A percentile compares a stretch with the other conserved stretches of the same genome.
Evolutionary conservation across 768 basidiomycete genomes (phyloP).

Genomic region (Pulveroboletus sp.): DNA sequence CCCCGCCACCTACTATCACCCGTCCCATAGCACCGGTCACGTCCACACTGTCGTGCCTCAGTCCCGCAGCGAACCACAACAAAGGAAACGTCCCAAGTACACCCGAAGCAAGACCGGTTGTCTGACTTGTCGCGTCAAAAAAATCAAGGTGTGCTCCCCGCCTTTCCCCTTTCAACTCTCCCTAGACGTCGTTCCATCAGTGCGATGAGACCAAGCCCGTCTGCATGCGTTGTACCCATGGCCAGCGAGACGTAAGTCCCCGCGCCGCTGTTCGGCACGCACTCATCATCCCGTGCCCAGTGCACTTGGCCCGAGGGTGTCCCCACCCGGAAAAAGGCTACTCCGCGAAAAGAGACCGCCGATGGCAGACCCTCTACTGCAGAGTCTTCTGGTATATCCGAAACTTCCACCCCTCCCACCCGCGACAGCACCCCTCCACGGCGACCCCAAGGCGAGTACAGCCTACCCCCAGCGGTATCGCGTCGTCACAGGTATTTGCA

Average conservation of each 20-base stretch:
- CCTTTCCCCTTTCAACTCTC: background rate
- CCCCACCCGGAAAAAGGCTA: slow-evolving; percentile 66
- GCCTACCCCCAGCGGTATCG: slow-evolving; percentile 35
- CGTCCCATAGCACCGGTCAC: slow-evolving; percentile 31
- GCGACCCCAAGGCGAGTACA: slow-evolving; percentile 41
- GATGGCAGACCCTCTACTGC: slow-evolving; percentile 72
- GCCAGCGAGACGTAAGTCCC: slow-evolving; percentile 70
- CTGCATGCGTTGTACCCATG: slow-evolving; percentile 84
- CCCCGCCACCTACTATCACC: slow-evolving; percentile 39
- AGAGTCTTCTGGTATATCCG: slow-evolving; percentile 71
- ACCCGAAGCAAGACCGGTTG: slow-evolving; percentile 94
- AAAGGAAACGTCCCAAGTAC: slow-evolving; percentile 86
- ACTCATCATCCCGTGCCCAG: slow-evolving; percentile 34
- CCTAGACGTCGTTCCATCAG: slow-evolving; percentile 34
- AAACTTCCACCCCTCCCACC: slow-evolving; percentile 69
- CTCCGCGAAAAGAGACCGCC: slow-evolving; percentile 53
- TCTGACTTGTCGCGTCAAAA: slow-evolving; percentile 89
- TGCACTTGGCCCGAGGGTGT: slow-evolving; percentile 84
- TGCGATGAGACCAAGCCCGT: slow-evolving; percentile 90
- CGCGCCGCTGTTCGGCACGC: slow-evolving; percentile 3
- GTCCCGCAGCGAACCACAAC: slow-evolving; percentile 48
- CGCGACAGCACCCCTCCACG: slow-evolving; percentile 64
- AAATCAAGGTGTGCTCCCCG: slow-evolving; percentile 73
- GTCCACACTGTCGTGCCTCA: slow-evolving; percentile 49
- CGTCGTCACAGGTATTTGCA: slow-evolving; percentile 41